phyloP scores from a whole-genome alignment of 2,329 filamentous ascomycete genomes.

The Epichloe uncinata region DNA sequence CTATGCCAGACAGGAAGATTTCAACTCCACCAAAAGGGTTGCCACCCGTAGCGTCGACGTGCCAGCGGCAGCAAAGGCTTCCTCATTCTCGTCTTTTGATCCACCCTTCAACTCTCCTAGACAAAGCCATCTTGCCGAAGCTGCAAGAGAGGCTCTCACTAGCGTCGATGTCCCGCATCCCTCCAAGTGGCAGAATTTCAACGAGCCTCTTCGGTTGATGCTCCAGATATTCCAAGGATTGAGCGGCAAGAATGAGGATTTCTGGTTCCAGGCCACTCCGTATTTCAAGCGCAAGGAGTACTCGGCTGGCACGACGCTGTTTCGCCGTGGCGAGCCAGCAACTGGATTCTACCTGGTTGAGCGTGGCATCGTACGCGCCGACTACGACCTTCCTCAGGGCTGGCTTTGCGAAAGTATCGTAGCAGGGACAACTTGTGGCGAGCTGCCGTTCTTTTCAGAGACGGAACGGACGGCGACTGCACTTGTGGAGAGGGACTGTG shows the following conservation, averaged over 20 bases:
- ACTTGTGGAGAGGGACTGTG: slow-evolving; percentile 64
- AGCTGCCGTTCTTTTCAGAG: slow-evolving; percentile 90
- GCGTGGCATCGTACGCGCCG: slow-evolving; percentile 73
- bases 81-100: slow-evolving; percentile 22
- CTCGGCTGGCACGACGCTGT: slow-evolving; percentile 58
- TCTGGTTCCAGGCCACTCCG: slow-evolving; percentile 70
- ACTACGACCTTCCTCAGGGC: slow-evolving; percentile 85
- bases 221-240: slow-evolving; percentile 91
- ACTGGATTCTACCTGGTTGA: slow-evolving; percentile 86
- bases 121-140: slow-evolving; percentile 60
- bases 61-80: slow-evolving; percentile 22
- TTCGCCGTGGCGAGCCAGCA: slow-evolving; percentile 61
- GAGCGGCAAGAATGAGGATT: slow-evolving; percentile 78
- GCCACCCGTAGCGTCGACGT: slow-evolving; percentile 35
- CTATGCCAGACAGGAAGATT: slow-evolving; percentile 55
- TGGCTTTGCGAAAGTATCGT: slow-evolving; percentile 83
- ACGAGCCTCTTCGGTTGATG: slow-evolving; percentile 80
- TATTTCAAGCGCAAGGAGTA: slow-evolving; percentile 66
- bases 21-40: slow-evolving; percentile 30
- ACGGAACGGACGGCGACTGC: slow-evolving; percentile 81
- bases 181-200: slow-evolving; percentile 71
- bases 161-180: slow-evolving; percentile 47
- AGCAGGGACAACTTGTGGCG: slow-evolving; percentile 86
- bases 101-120: slow-evolving; percentile 63
- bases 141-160: slow-evolving; percentile 61